Conservation (phyloP, 345 rosid genomes). For the Salix viminalis region DNA sequence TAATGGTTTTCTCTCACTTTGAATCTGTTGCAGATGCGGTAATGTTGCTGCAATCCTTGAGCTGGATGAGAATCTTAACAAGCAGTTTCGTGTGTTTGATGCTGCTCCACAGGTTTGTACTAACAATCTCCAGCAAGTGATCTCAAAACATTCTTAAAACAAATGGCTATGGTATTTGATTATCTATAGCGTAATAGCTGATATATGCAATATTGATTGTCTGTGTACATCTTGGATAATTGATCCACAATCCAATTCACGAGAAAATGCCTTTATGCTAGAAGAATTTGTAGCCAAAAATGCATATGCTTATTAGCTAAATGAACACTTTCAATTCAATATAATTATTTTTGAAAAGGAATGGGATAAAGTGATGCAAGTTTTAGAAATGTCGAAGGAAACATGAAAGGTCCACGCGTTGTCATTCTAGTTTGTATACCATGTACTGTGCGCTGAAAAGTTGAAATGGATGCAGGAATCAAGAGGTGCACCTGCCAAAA, state of each 20-base stretch:
- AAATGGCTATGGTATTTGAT: neutral
- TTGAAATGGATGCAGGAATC: slow-evolving; percentile 57
- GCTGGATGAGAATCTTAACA: slow-evolving; percentile 79
- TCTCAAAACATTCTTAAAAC: neutral
- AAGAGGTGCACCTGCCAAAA: slow-evolving; percentile 82
- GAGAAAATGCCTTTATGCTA: neutral
- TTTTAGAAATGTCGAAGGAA: neutral
- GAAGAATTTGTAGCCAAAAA: neutral
- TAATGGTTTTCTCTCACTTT: slow-evolving; percentile 9
- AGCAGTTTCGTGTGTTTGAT: slow-evolving; percentile 82
- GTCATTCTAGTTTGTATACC: neutral
- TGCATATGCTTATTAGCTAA: neutral
- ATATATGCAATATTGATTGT: neutral
- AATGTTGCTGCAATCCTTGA: slow-evolving; percentile 91
- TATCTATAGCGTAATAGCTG: neutral
- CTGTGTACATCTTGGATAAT: neutral
- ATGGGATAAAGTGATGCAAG: neutral
- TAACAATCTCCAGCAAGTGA: neutral
- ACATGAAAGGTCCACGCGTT: neutral
- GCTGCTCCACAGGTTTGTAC: slow-evolving; percentile 84
- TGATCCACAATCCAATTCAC: neutral
- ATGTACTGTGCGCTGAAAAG: neutral
- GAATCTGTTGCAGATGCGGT: slow-evolving; percentile 65
- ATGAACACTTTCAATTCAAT: neutral
- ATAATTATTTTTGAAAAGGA: neutral